Evolutionary conservation across 768 basidiomycete genomes (phyloP), one percentile per base, ranked within the genome.

Genomic region (Hysterangium stoloniferum): DNA sequence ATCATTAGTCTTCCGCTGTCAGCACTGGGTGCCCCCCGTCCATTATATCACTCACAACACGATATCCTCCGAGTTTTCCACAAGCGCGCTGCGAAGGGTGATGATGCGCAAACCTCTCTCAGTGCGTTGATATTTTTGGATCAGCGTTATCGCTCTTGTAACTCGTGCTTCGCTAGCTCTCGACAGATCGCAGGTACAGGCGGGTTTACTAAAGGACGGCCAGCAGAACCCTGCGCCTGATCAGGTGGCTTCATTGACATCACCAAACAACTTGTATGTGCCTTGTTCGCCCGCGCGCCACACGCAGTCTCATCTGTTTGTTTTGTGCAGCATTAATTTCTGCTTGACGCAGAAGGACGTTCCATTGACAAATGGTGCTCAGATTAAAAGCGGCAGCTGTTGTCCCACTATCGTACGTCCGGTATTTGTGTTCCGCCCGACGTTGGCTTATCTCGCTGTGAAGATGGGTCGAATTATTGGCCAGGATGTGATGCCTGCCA

Each of bases 171-270:
- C 28, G 6, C 22, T 25, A 45, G 44, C 77, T 47, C 74, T 84
- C 49, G 72, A 78, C 61, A 74, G 74, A 51, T 54, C 52, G 25
- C 74, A 75, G 44, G 70, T 80, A 58, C 74, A 76, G 17, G 47
- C 59, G 31, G 74, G 73, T 36, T 76, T 80, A 49, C 68, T 70
- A 27, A 71, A 77, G 40, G 59, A 77, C 52, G 80, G 76, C 34
- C 74, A 75, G 56, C 61, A 68, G 47, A 63, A 68, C 36, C 71
- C 70, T 2, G 58, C 65, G 6, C 62, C 69, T 60, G 44, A 31
- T 12, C 76, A 78, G 61, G 73, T 75, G 49, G 64, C 74, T 4
- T 79, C 76, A 6, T 62, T 74, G 47, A 76, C 76, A 1, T 76
- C 75, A 13, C 67, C 62, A 20, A 80, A 83, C 66, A 82, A 82